phyloP scores from a whole-genome alignment of 2,329 filamentous ascomycete species.

The Fusarium nodosum region DNA sequence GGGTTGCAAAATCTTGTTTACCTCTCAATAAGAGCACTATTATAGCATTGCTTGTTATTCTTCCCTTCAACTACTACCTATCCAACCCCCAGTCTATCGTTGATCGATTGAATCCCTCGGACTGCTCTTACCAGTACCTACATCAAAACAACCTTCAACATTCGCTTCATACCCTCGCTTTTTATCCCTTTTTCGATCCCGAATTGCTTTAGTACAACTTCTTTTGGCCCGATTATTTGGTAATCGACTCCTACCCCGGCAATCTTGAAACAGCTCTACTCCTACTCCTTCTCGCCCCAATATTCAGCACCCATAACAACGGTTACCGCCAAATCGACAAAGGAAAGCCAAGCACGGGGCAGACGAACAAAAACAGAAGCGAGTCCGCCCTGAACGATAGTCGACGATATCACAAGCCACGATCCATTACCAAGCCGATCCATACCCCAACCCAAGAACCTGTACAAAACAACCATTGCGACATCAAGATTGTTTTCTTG shows the following conservation, averaged over 20 bases:
- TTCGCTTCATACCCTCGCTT: slow-evolving; percentile 46
- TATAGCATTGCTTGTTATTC: slow-evolving; percentile 16
- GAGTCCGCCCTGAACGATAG: slow-evolving; percentile 29
- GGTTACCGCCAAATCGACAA: slow-evolving; percentile 31
- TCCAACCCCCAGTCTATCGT: slow-evolving; percentile 42
- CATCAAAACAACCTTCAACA: slow-evolving; percentile 24
- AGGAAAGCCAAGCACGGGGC: slow-evolving; percentile 28
- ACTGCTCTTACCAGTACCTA: slow-evolving; percentile 14
- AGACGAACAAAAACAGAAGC: slow-evolving; percentile 41
- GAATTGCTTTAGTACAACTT: slow-evolving; percentile 42
- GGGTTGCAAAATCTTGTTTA: slow-evolving; percentile 42
- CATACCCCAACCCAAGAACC: slow-evolving; percentile 1
- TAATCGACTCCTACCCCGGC: slow-evolving; percentile 42
- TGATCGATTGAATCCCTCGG: slow-evolving; percentile 43
- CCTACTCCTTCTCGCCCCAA: slow-evolving; percentile 13
- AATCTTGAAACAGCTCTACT: slow-evolving; percentile 48
- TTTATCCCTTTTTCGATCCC: slow-evolving; percentile 43
- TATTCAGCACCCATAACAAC: slow-evolving; percentile 40
- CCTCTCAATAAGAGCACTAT: slow-evolving; percentile 14
- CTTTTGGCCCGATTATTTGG: slow-evolving; percentile 41
- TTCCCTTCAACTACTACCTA: slow-evolving; percentile 19
- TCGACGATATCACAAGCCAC: slow-evolving; percentile 28
- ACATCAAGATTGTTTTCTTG: slow-evolving; percentile 4
- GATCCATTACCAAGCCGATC: slow-evolving; percentile 15
- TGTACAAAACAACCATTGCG: background rate